A percentile compares a stretch with the other conserved stretches of the same genome.
Evolutionary conservation across 768 basidiomycete genomes (phyloP).

Genomic region (Hygrophorus pudorinus): DNA sequence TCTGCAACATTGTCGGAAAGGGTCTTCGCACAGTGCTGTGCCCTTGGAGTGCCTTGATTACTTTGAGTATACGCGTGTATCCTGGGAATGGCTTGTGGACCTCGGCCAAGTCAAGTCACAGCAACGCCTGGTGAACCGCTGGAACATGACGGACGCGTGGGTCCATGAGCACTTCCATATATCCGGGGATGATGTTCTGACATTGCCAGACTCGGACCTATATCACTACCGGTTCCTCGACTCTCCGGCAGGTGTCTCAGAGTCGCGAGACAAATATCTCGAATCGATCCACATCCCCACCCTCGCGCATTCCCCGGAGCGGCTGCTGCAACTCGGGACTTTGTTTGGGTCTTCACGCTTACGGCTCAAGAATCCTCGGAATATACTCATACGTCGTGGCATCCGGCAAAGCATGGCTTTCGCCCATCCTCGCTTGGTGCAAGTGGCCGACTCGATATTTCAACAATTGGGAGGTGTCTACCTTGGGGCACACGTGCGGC

Average conservation of each 20-base stretch:
- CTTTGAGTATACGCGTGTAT: slow-evolving; percentile 47
- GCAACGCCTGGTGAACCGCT: slow-evolving; percentile 37
- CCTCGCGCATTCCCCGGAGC: slow-evolving; percentile 30
- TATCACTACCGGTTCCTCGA: slow-evolving; percentile 63
- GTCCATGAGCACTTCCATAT: slow-evolving; percentile 32
- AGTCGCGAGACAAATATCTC: slow-evolving; percentile 27
- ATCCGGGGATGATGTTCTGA: slow-evolving; percentile 27
- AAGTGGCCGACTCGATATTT: slow-evolving; percentile 34
- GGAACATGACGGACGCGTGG: slow-evolving; percentile 41
- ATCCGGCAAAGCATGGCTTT: slow-evolving; percentile 52
- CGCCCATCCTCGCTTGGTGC: slow-evolving; percentile 35
- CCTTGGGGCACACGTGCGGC: slow-evolving; percentile 55
- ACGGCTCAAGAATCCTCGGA: slow-evolving; percentile 30
- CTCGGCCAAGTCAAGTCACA: slow-evolving; percentile 25
- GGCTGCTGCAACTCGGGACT: slow-evolving; percentile 60
- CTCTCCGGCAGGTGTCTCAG: slow-evolving; percentile 19
- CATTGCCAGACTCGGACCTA: slow-evolving; percentile 40
- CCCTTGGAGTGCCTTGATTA: slow-evolving; percentile 55
- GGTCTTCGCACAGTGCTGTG: slow-evolving; percentile 22
- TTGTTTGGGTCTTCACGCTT: slow-evolving; percentile 71
- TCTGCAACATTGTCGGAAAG: slow-evolving; percentile 37
- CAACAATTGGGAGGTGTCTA: slow-evolving; percentile 36
- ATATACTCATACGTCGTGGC: slow-evolving; percentile 31
- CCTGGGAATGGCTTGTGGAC: slow-evolving; percentile 67
- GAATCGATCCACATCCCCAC: slow-evolving; percentile 32